A percentile compares a stretch with the other conserved stretches of the same genome.
Evolutionary conservation across 2,329 filamentous ascomycete genomes (phyloP).

Genomic region (Aureobasidium zeae): DNA sequence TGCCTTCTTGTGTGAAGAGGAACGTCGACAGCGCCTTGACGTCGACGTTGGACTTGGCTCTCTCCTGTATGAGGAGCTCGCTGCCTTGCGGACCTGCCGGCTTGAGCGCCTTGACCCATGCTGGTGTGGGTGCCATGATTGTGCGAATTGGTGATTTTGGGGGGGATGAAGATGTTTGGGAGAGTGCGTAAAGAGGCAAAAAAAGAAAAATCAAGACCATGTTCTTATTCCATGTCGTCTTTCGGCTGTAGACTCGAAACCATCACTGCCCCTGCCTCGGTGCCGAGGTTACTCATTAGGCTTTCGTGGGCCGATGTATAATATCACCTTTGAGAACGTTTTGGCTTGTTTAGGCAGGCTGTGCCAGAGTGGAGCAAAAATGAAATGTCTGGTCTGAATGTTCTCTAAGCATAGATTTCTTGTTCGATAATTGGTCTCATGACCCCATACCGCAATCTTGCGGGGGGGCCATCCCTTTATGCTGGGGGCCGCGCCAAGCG

Average conservation of each 20-base stretch:
- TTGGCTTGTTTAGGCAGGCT: too few relatives aligned
- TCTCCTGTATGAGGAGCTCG: constrained; percentile 60
- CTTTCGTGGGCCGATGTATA: too few relatives aligned
- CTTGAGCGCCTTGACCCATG: constrained; percentile 59
- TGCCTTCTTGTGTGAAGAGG: constrained; percentile 56
- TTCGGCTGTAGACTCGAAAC: neutral
- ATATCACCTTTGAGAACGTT: too few relatives aligned
- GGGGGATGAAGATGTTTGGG: too few relatives aligned
- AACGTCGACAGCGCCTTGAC: constrained; percentile 59
- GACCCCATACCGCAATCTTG: too few relatives aligned
- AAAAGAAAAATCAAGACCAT: constrained; percentile 7
- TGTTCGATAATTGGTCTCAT: too few relatives aligned
- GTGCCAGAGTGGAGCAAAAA: too few relatives aligned
- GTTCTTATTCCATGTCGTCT: constrained; percentile 5
- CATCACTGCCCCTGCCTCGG: constrained; percentile 11
- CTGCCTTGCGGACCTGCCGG: constrained; percentile 58
- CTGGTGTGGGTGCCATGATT: constrained; percentile 31
- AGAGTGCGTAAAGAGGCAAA: neutral
- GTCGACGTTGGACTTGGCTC: constrained; percentile 56
- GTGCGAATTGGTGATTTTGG: neutral
- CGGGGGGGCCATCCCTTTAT: too few relatives aligned
- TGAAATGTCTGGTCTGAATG: too few relatives aligned
- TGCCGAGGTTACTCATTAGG: constrained; percentile 11
- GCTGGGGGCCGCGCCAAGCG: too few relatives aligned
- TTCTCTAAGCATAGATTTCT: too few relatives aligned